phyloP scores from a whole-genome alignment of 164 flowering plant genomes.

The Cinnamomum micranthum region DNA sequence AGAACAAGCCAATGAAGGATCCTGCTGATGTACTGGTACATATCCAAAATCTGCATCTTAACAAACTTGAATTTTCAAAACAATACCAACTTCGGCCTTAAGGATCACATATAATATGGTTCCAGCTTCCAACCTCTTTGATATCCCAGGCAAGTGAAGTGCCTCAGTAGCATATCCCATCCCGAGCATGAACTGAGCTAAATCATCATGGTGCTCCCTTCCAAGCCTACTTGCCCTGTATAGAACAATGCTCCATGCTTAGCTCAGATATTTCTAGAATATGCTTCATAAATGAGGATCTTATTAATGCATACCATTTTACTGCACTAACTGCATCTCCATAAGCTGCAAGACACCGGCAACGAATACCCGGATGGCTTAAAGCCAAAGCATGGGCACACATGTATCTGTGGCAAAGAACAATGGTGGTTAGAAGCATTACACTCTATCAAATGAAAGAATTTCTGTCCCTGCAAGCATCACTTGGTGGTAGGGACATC shows the following conservation, averaged over 20 bases:
- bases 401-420: conserved; percentile 71
- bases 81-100: background rate
- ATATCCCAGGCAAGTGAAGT: conserved; percentile 97
- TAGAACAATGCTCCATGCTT: conserved; percentile 1
- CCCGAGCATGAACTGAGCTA: conserved; percentile 96
- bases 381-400: conserved; percentile 91
- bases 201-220: conserved; percentile 98
- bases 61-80: background rate
- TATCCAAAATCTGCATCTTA: background rate
- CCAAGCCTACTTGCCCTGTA: conserved; percentile 98
- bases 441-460: too few relatives aligned
- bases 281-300: background rate
- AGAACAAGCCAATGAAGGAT: background rate
- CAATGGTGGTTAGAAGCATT: background rate
- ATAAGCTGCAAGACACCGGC: conserved; percentile 99
- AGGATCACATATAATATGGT: background rate
- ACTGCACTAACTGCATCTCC: conserved; percentile 99
- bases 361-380: conserved; percentile 97
- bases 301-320: conserved; percentile 51
- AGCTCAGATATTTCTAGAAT: background rate
- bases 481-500: too few relatives aligned
- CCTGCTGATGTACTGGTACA: background rate
- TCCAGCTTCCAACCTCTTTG: conserved; percentile 60
- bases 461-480: too few relatives aligned
- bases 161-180: conserved; percentile 99